Evolutionary conservation across 83 land plant genomes (phyloP).

Genomic region (Picea mariana): DNA sequence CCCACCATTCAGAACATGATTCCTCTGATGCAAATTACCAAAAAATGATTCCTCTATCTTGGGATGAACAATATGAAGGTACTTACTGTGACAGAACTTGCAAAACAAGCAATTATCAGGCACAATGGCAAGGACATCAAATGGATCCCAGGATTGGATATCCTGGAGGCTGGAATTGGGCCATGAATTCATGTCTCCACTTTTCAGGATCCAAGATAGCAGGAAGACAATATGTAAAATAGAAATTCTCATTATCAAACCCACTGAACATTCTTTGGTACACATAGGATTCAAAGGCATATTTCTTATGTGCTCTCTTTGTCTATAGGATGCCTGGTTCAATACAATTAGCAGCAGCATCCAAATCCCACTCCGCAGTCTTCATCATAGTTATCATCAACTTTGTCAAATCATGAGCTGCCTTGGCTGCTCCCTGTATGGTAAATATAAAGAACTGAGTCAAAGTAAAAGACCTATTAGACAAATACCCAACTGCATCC

Average conservation of each 20-base stretch:
- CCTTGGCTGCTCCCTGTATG: conserved; percentile 55
- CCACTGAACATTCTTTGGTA: no score
- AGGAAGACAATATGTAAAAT: no score
- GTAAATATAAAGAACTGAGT: conserved; percentile 47
- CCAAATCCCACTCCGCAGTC: conserved; percentile 84
- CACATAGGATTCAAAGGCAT: background rate
- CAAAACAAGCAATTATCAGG: conserved; percentile 70
- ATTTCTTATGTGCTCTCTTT: conserved; percentile 75
- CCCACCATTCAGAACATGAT: conserved; percentile 56
- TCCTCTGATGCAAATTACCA: conserved; percentile 77
- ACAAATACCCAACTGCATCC: conserved; percentile 34
- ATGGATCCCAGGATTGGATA: conserved; percentile 58
- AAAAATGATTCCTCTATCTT: conserved; percentile 76
- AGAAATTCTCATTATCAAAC: no score
- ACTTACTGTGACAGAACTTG: conserved; percentile 71
- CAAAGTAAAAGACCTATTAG: conserved; percentile 31
- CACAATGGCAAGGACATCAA: conserved; percentile 47
- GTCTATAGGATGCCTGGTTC: conserved; percentile 61
- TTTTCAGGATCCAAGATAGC: no score
- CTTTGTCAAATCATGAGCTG: conserved; percentile 75
- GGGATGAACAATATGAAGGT: conserved; percentile 22
- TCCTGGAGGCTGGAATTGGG: conserved; percentile 52
- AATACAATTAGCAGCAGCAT: conserved; percentile 74
- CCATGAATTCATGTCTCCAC: conserved; percentile 24
- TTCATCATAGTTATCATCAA: conserved; percentile 82